These are phyloP conservation scores for Platanus orientalis DNA, from an alignment of 164 flowering plant genomes.

Conservation along the genomic window DNA sequence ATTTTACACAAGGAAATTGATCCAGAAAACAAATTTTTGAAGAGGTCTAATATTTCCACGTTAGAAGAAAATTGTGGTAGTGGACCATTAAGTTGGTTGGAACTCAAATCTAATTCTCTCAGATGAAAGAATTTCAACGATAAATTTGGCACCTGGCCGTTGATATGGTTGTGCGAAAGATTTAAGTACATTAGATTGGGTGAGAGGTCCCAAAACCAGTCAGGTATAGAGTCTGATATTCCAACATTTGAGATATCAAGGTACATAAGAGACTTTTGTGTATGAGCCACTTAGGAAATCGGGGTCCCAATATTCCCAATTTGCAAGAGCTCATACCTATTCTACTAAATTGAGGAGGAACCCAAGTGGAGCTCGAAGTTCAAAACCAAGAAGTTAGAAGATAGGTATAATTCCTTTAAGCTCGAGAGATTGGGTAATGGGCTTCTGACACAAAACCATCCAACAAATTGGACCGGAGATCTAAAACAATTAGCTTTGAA, in stretches of 20 bases:
- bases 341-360: slow-evolving; percentile 19
- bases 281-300: no score
- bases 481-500: no score
- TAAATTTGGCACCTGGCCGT: slow-evolving; percentile 3
- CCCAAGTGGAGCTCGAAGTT: slow-evolving; percentile 11
- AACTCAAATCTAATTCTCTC: background rate
- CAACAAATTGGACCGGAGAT: slow-evolving; percentile 7
- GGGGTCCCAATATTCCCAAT: no score
- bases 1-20: no score
- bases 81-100: background rate
- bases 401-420: background rate
- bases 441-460: background rate
- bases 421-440: background rate
- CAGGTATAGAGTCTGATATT: slow-evolving; percentile 15
- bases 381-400: no score
- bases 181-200: background rate
- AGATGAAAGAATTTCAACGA: no score
- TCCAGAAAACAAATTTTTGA: no score
- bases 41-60: no score
- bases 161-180: slow-evolving; percentile 5
- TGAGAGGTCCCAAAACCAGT: slow-evolving; percentile 12
- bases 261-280: background rate
- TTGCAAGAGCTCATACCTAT: no score
- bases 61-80: background rate
- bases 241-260: no score